Base-by-base conservation (phyloP, 2,329 filamentous ascomycete genomes). In the Colletotrichum spaethianum region DNA sequence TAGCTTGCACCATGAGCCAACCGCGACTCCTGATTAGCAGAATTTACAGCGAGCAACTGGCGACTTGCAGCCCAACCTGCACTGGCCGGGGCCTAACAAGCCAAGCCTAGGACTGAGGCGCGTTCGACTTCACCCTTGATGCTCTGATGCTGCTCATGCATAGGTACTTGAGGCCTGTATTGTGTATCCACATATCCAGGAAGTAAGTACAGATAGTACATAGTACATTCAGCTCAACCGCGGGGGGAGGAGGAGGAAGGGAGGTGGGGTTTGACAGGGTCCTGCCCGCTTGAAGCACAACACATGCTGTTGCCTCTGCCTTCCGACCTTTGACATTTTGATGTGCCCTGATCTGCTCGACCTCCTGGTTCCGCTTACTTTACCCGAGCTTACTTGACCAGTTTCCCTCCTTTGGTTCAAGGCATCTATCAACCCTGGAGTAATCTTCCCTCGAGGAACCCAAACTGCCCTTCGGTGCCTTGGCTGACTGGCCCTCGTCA, bases 1-100 rank as follows among this genome's bases (percentile, higher is more conserved):
- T 42, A 44, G 64, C 57, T 44, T 55, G 36, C 42, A 52, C 42
- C 33, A 31, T 59, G 42, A 69, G 48, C 67, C 67, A 73, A 67
- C 56, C 53, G 56, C 18, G 44, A 44, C 72, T 66, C 38, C 67
- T 73, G 69, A 70, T 74, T 74, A 74, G 76, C 73, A 75, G 72
- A 70, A 74, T 68, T 74, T 74, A 75, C 76, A 73, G 75, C 74
- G 76, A 76, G 76, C 67, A 73, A 74, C 74, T 78, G 76, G 77
- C 76, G 72, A 74, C 75, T 79, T 77, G 77, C 78, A 79, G 77
- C 77, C 77, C 77, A 78, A 78, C 75, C 70, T 75, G 38, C 38
- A 40, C 38, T 28, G 18, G 28, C 42, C 33, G 20, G 31, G 65
- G 52, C 65, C 59, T 28, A 56, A 56, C 40, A 18, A 56, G 28